Percentiles rank a stretch among this genome's conserved stretches.
These are phyloP conservation scores for Pseudogymnoascus sp. DNA, from an alignment of 2,329 filamentous ascomycete species.

Conservation along the genomic window DNA sequence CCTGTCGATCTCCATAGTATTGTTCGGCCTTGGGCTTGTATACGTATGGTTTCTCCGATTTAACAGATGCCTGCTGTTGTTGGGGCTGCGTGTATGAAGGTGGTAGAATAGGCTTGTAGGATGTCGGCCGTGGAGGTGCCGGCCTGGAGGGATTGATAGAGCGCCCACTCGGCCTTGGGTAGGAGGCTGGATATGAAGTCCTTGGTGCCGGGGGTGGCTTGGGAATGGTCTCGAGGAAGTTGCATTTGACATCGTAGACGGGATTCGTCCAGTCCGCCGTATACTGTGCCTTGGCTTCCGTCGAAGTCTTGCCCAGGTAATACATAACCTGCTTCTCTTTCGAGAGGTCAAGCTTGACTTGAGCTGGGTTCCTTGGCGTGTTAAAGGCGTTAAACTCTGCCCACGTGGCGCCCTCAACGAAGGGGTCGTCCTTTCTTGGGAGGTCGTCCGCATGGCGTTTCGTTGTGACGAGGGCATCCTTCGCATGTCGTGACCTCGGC, in stretches of 20 bases:
- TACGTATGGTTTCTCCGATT: constrained; percentile 43
- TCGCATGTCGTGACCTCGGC: constrained; percentile 54
- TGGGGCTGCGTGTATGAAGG: not conserved
- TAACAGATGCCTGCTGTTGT: constrained; percentile 13
- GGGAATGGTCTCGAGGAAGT: constrained; percentile 64
- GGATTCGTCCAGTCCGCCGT: constrained; percentile 62
- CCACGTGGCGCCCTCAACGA: constrained; percentile 64
- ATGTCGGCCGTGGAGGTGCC: constrained; percentile 21
- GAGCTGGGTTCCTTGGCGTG: constrained; percentile 48
- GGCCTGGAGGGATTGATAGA: constrained; percentile 25
- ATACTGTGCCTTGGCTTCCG: constrained; percentile 85
- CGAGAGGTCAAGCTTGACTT: constrained; percentile 63
- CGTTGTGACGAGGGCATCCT: constrained; percentile 61
- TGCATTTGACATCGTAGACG: constrained; percentile 61
- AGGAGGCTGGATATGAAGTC: constrained; percentile 29
- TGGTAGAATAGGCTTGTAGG: constrained; percentile 20
- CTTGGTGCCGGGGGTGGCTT: constrained; percentile 35
- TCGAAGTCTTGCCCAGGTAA: constrained; percentile 79
- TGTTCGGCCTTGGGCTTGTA: constrained; percentile 40
- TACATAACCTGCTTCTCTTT: constrained; percentile 77
- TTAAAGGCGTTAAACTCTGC: constrained; percentile 68
- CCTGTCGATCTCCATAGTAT: constrained; percentile 27
- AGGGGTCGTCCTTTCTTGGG: constrained; percentile 58
- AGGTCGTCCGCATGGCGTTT: constrained; percentile 53
- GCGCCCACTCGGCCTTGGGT: constrained; percentile 21